These are phyloP conservation scores for Apostasia shenzhenica DNA, from an alignment of 106 monocot genomes.

Conservation along the genomic window DNA sequence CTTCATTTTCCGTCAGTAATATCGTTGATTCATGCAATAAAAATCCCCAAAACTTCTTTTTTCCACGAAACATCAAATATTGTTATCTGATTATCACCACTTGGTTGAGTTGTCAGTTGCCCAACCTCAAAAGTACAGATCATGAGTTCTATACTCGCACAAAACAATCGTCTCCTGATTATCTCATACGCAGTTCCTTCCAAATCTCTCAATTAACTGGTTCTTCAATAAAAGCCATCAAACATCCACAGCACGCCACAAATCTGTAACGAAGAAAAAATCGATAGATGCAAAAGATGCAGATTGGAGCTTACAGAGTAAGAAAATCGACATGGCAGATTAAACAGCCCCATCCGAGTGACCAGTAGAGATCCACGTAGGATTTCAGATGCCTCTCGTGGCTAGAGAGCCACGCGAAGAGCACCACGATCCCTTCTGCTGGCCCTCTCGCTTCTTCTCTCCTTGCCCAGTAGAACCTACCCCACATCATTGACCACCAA, in stretches of 20 bases:
- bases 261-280: not conserved
- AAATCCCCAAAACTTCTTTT: too few relatives aligned
- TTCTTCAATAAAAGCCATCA: too few relatives aligned
- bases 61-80: too few relatives aligned
- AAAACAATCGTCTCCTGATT: too few relatives aligned
- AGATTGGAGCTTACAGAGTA: constrained; percentile 36
- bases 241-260: not conserved
- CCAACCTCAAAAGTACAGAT: too few relatives aligned
- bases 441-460: constrained; percentile 5
- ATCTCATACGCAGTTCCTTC: too few relatives aligned
- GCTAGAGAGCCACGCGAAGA: constrained; percentile 82
- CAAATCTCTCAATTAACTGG: too few relatives aligned
- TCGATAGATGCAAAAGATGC: not conserved
- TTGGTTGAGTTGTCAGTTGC: too few relatives aligned
- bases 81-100: too few relatives aligned
- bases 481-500: constrained; percentile 8
- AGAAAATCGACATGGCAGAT: constrained; percentile 77
- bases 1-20: too few relatives aligned
- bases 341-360: constrained; percentile 67
- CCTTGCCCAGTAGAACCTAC: constrained; percentile 53
- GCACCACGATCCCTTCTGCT: constrained; percentile 54
- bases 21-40: too few relatives aligned
- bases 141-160: too few relatives aligned
- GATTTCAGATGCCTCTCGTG: constrained; percentile 58
- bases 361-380: constrained; percentile 46